A percentile compares a stretch with the other conserved stretches of the same genome.
Evolutionary conservation across 2,329 filamentous ascomycete genomes (phyloP).

Genomic region (Phoma sp.): DNA sequence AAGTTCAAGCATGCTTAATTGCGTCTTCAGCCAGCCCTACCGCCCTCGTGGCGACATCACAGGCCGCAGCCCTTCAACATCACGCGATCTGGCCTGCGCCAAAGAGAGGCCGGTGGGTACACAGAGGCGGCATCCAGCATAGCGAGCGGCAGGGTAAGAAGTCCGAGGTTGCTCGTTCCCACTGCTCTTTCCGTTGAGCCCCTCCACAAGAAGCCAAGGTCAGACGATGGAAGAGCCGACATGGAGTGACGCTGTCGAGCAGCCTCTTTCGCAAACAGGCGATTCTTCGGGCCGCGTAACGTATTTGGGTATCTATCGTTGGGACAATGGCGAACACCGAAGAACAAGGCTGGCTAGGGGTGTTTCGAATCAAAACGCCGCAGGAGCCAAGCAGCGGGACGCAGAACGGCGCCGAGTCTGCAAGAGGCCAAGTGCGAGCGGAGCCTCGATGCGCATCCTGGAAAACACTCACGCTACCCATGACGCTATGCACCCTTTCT

Average conservation of each 20-base stretch:
- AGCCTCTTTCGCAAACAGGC: neutral
- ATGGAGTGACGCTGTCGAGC: slow-evolving; percentile 7
- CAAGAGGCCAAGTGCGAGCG: slow-evolving; percentile 1
- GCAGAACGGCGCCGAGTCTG: slow-evolving; percentile 7
- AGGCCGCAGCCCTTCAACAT: neutral
- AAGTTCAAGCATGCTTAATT: neutral
- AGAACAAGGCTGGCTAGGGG: slow-evolving; percentile 3
- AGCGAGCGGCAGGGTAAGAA: neutral
- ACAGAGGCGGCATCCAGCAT: slow-evolving; percentile 3
- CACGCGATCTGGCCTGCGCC: slow-evolving; percentile 4
- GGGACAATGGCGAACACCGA: slow-evolving; percentile 2
- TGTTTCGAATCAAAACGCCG: slow-evolving; percentile 4
- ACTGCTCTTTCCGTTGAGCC: too few relatives aligned
- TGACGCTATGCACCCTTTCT: slow-evolving; percentile 1
- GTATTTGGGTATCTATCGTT: slow-evolving; percentile 2
- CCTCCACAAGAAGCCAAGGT: slow-evolving; percentile 4
- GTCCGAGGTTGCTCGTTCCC: neutral
- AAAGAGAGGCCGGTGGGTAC: slow-evolving; percentile 2
- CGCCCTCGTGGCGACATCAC: neutral
- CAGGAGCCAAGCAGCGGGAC: slow-evolving; percentile 6
- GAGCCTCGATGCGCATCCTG: neutral
- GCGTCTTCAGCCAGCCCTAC: slow-evolving; percentile 8
- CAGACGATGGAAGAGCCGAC: neutral
- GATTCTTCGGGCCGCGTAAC: slow-evolving; percentile 1
- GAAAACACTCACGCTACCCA: neutral